phyloP scores from a whole-genome alignment of 306 rosid genomes.

The Fragaria vesca region DNA sequence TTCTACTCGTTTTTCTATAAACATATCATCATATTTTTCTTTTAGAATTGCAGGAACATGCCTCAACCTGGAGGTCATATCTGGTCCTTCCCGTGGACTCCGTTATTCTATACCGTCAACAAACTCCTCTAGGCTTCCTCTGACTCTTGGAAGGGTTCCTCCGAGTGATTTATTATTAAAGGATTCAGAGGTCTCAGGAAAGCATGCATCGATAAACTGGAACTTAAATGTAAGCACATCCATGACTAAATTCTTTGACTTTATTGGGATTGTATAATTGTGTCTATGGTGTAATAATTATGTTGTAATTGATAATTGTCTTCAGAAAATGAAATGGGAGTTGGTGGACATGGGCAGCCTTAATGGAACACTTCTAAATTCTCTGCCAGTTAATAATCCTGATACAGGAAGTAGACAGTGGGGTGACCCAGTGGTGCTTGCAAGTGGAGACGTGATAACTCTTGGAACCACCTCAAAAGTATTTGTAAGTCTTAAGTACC shows the following conservation, averaged over 20 bases:
- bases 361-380: slow-evolving; percentile 85
- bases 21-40: slow-evolving; percentile 55
- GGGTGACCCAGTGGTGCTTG: slow-evolving; percentile 73
- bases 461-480: slow-evolving; percentile 88
- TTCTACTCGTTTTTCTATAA: slow-evolving; percentile 29
- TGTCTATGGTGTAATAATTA: slow-evolving; percentile 25
- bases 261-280: slow-evolving; percentile 25
- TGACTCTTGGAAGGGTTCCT: slow-evolving; percentile 80
- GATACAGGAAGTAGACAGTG: slow-evolving; percentile 70
- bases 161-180: slow-evolving; percentile 75
- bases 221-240: slow-evolving; percentile 61
- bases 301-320: slow-evolving; percentile 25
- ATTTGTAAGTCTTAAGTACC: slow-evolving; percentile 47
- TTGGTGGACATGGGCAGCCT: slow-evolving; percentile 94
- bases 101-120: slow-evolving; percentile 55
- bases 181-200: slow-evolving; percentile 94
- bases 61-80: slow-evolving; percentile 85
- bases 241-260: slow-evolving; percentile 15
- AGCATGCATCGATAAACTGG: slow-evolving; percentile 88
- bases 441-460: slow-evolving; percentile 81
- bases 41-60: slow-evolving; percentile 95
- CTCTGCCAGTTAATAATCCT: slow-evolving; percentile 64
- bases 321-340: slow-evolving; percentile 94
- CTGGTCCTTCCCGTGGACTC: slow-evolving; percentile 78
- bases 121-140: slow-evolving; percentile 53